Evolutionary conservation across 192 early-diverging fungal genomes (phyloP), one percentile per base, ranked within the genome.

Genomic region (Helicostylum pulchrum): DNA sequence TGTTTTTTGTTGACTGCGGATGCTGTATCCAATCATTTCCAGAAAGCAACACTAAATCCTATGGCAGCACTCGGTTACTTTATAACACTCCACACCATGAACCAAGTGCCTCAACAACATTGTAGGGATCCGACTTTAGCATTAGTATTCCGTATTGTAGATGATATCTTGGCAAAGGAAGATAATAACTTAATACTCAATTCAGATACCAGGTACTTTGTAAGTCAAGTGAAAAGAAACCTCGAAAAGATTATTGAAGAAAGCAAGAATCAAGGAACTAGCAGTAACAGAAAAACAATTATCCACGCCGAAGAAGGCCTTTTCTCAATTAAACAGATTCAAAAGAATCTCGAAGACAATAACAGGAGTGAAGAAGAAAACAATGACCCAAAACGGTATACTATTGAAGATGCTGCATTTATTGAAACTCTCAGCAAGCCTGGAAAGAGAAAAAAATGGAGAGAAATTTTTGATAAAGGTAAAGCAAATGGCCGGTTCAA

Each of bases 381-480:
- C 4, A 7, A 36, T 36, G 52, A n/a, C n/a, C n/a, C n/a, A n/a
- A n/a, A n/a, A n/a, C n/a, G n/a, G n/a, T n/a, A n/a, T n/a, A n/a
- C n/a, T n/a, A n/a, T n/a, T n/a, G n/a, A 44, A 57, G 55, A 57
- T 57, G 39, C 20, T 44, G 10, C 7, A 44, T 60, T 47, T 19
- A 60, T 60, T 47, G 58, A 60, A 47, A 47, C 11, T 19, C 1
- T 47, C 21, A 47, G 23, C 58, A 5, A 45, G 26, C 44, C 45
- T 8, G 58, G 58, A 60, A 60, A 60, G 45, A 56, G 20, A 2
- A 60, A 60, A 57, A 57, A 57, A 36, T 57, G 39, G 55, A 57
- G 20, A 57, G 23, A 31, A 60, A 60, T 23, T 15, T 57, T 60
- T 5, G 58, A 60, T 47, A 60, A 60, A 47, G 58, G 44, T 20